phyloP scores from a whole-genome alignment of 345 rosid species.

The Jatropha curcas region DNA sequence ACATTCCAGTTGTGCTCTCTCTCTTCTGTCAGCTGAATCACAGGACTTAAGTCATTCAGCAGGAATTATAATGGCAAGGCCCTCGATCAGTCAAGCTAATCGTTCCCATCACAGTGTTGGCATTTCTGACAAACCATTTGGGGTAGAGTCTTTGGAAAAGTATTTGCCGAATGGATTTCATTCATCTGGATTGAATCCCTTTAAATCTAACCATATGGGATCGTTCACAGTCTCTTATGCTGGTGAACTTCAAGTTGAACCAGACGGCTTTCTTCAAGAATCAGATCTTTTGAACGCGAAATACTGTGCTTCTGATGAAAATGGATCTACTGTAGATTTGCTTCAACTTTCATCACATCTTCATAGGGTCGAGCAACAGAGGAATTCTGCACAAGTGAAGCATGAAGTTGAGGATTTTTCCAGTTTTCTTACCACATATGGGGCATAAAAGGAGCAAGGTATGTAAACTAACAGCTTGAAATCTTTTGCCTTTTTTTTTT shows the following conservation, averaged over 20 bases:
- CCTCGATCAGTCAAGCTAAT: conserved; percentile 38
- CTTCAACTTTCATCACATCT: conserved; percentile 58
- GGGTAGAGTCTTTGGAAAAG: conserved; percentile 15
- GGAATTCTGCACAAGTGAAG: conserved; percentile 36
- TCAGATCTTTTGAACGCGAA: conserved; percentile 28
- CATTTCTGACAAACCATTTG: conserved; percentile 31
- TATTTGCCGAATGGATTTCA: conserved; percentile 10
- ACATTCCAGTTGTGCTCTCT: conserved; percentile 76
- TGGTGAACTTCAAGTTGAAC: conserved; percentile 18
- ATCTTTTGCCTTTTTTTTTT: neutral
- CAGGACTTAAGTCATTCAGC: conserved; percentile 42
- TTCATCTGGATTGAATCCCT: conserved; percentile 20
- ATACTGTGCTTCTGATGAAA: conserved; percentile 29
- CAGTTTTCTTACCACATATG: conserved; percentile 28
- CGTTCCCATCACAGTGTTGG: conserved; percentile 20
- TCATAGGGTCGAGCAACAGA: conserved; percentile 51
- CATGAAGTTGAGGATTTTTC: conserved; percentile 34
- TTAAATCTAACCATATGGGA: conserved; percentile 12
- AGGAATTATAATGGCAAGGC: conserved; percentile 34
- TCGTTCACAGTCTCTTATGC: conserved; percentile 22
- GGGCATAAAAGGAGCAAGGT: conserved; percentile 23
- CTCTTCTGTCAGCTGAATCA: conserved; percentile 94
- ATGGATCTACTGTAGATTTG: conserved; percentile 44
- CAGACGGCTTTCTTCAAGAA: conserved; percentile 28
- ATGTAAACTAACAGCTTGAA: neutral